Evolutionary conservation across 2,329 filamentous ascomycete genomes (phyloP), one percentile per base, ranked within the genome.

Genomic region (Phialophora macrospora): DNA sequence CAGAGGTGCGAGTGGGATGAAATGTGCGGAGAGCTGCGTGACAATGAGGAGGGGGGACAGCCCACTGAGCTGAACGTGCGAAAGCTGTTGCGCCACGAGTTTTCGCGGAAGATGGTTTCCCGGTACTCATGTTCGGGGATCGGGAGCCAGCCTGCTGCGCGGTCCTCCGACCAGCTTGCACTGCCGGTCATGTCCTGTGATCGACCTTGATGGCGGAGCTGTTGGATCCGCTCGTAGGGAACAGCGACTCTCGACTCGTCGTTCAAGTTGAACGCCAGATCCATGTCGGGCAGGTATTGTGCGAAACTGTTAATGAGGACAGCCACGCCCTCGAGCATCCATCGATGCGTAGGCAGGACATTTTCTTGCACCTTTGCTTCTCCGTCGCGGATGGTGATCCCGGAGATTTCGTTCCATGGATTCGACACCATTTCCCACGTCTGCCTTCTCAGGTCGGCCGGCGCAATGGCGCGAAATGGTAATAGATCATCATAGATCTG

Each of bases 1-100:
- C 91, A 94, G 58, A 92, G 82, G 41, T 84, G 81, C 62, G 83
- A 83, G 26, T 85, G 83, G 68, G 91, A 84, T 87, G 88, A 91
- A 65, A 86, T 81, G 12, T 85, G 82, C 8, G 83, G 82, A 14
- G 80, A 83, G 28, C 48, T 54, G 12, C 88, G 84, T 2, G 85
- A 84, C 12, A 81, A 82, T 1, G 90, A 90, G 0, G 81, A 80
- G 2, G 86, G 83, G 0, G 88, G 83, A 71, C 91, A 95, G 14
- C 86, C 82, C 2, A 81, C 71, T 74, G 80, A 81, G 78, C 77
- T 77, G 57, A 78, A 78, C 14, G 72, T 72, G 59, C 78, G 75
- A 46, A 80, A 82, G 9, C 78, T 76, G 38, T 77, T 76, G 30
- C 73, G 71, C 68, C 78, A 80, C 3, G 80, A 77, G 58, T 73